phyloP scores from a whole-genome alignment of 2,329 filamentous ascomycete genomes.

The Monilinia polystroma region DNA sequence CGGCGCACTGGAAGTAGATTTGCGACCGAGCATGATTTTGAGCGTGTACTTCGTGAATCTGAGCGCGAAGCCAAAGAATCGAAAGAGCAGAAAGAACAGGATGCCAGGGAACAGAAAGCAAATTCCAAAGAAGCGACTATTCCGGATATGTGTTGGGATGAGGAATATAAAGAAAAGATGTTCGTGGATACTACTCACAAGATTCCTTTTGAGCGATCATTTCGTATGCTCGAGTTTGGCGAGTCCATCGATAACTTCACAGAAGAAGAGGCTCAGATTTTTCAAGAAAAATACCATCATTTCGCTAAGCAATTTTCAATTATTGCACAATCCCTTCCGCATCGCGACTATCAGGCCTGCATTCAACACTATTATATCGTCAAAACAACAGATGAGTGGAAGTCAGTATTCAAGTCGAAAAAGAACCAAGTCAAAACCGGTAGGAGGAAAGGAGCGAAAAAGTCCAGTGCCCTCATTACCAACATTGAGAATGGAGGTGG shows the following conservation, averaged over 20 bases:
- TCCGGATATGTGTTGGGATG: constrained; percentile 66
- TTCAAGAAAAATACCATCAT: constrained; percentile 73
- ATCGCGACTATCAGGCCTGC: constrained; percentile 72
- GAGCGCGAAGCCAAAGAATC: constrained; percentile 69
- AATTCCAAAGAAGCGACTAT: constrained; percentile 75
- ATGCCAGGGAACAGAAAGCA: constrained; percentile 67
- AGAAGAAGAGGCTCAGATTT: constrained; percentile 64
- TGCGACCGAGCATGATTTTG: constrained; percentile 70
- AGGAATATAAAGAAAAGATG: constrained; percentile 56
- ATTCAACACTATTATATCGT: constrained; percentile 86
- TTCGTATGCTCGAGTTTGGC: constrained; percentile 69
- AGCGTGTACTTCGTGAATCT: constrained; percentile 70
- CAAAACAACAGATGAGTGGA: constrained; percentile 76
- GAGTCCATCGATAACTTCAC: constrained; percentile 75
- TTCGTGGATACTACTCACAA: constrained; percentile 67
- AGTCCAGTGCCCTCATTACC: constrained; percentile 63
- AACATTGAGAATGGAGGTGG: constrained; percentile 48
- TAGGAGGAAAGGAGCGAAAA: constrained; percentile 53
- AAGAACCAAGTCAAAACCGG: constrained; percentile 52
- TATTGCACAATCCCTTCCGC: constrained; percentile 65
- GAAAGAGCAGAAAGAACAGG: constrained; percentile 63
- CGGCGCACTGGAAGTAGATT: constrained; percentile 53
- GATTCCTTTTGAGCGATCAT: constrained; percentile 63
- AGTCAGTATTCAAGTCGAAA: constrained; percentile 52
- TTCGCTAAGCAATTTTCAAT: constrained; percentile 80